Conservation (phyloP, 352 stramenopile species). For the Phytophthora tubulina region DNA sequence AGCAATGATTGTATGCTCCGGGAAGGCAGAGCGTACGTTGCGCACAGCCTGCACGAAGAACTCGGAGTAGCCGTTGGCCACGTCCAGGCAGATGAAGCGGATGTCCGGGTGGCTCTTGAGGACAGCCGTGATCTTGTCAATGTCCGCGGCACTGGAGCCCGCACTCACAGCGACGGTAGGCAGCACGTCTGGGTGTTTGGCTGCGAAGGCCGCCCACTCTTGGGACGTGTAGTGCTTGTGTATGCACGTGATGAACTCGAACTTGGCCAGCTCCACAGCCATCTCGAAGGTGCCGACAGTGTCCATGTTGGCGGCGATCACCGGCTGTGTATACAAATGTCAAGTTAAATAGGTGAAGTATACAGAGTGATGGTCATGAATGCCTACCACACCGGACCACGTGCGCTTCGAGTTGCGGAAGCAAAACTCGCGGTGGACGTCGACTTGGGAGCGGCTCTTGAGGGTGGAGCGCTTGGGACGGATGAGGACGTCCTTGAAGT, state of each 20-base stretch:
- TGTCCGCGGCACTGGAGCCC: slow-evolving; percentile 76
- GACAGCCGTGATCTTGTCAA: slow-evolving; percentile 75
- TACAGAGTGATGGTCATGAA: slow-evolving; percentile 11
- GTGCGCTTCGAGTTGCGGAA: slow-evolving; percentile 85
- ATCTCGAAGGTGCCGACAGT: slow-evolving; percentile 94
- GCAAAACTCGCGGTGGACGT: slow-evolving; percentile 71
- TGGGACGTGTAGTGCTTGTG: slow-evolving; percentile 92
- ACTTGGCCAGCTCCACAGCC: slow-evolving; percentile 77
- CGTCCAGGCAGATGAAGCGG: slow-evolving; percentile 91
- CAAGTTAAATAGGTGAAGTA: not conserved
- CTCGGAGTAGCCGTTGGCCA: slow-evolving; percentile 92
- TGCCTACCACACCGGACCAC: slow-evolving; percentile 72
- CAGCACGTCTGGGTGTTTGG: slow-evolving; percentile 62
- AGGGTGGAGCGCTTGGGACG: slow-evolving; percentile 93
- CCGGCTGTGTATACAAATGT: slow-evolving; percentile 49
- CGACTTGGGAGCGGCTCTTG: slow-evolving; percentile 89
- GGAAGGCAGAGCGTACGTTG: slow-evolving; percentile 62
- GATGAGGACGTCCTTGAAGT: slow-evolving; percentile 96
- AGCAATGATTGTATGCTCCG: slow-evolving; percentile 90
- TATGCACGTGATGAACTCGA: slow-evolving; percentile 90
- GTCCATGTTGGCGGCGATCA: slow-evolving; percentile 94
- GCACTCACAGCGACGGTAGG: slow-evolving; percentile 82
- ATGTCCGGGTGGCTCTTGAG: slow-evolving; percentile 70
- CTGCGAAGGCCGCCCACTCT: slow-evolving; percentile 71
- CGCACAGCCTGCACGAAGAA: slow-evolving; percentile 87